A percentile compares a stretch with the other conserved stretches of the same genome.
Conservation (phyloP, 2,329 filamentous ascomycete species). For the Aspergillus sp. region DNA sequence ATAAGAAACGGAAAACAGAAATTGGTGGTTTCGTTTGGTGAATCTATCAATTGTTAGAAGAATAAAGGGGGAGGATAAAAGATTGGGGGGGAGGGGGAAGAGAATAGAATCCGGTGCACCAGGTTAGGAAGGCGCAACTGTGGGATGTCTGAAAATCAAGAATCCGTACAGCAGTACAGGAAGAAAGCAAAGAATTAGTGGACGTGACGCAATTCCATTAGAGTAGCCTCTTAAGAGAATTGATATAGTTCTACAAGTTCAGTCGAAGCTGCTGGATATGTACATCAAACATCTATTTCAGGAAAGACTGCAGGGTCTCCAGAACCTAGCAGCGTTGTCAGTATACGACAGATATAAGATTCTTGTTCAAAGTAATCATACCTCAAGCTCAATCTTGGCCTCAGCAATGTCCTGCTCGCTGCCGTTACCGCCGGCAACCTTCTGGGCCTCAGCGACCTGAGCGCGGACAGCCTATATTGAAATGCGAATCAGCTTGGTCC, state of each 20-base stretch:
- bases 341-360: not conserved
- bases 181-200: not conserved
- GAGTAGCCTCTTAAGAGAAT: slow-evolving; percentile 17
- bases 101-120: not conserved
- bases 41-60: not conserved
- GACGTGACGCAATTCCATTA: not conserved
- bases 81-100: no score
- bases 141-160: not conserved
- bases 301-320: slow-evolving; percentile 43
- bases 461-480: slow-evolving; percentile 61
- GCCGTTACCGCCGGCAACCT: slow-evolving; percentile 81
- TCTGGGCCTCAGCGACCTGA: slow-evolving; percentile 92
- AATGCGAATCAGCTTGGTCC: slow-evolving; percentile 4
- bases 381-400: slow-evolving; percentile 98
- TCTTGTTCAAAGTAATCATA: slow-evolving; percentile 33
- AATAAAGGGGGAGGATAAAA: not conserved
- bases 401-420: slow-evolving; percentile 97
- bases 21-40: not conserved
- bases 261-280: slow-evolving; percentile 28
- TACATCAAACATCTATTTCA: slow-evolving; percentile 42
- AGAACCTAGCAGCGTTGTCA: slow-evolving; percentile 34
- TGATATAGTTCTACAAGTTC: slow-evolving; percentile 38
- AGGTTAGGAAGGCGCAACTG: not conserved
- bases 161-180: not conserved
- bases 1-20: not conserved